Evolutionary conservation across 345 rosid genomes (phyloP), one percentile per base, ranked within the genome.

Genomic region (Euphorbia lathyris): DNA sequence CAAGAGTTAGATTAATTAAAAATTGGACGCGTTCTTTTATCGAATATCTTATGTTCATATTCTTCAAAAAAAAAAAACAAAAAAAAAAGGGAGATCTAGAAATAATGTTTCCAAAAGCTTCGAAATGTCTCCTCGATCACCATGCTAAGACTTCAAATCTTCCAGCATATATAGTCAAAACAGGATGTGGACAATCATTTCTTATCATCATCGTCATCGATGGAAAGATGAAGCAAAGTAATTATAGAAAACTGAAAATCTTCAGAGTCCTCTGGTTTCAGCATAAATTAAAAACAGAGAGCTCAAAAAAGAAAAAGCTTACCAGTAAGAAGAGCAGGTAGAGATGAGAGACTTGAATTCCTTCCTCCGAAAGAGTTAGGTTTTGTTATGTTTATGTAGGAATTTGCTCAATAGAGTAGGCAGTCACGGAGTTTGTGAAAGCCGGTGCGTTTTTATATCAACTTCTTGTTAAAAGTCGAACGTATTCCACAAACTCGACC

Each of bases 391-490:
- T n/a, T n/a, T n/a, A n/a, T n/a, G n/a, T n/a, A n/a, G n/a, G n/a
- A n/a, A n/a, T n/a, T n/a, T 2, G 38, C 3, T 34, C 4, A 34
- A 34, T 34, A 34, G n/a, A n/a, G n/a, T n/a, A 34, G 3, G 26
- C 42, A n/a, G 9, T 6, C 38, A 25, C 9, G n/a, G n/a, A 13
- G 0, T 0, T 1, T 22, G 11, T 0, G 16, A 2, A 9, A 23
- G 55, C 8, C 14, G 42, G 40, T 67, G 63, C 53, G 2, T 2
- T 78, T 76, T 59, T 73, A 73, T 76, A 76, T 5, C 58, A 3
- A 7, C 19, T 12, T 0, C 12, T n/a, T 36, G 63, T 56, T 79
- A 63, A 51, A 67, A 16, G 3, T 72, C 77, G 72, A 72, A 68
- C 80, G 20, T 5, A 64, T 72, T 55, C 7, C 13, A 4, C 5